Evolutionary conservation across 257 asterid species (phyloP).

Genomic region (Solanum virginianum): DNA sequence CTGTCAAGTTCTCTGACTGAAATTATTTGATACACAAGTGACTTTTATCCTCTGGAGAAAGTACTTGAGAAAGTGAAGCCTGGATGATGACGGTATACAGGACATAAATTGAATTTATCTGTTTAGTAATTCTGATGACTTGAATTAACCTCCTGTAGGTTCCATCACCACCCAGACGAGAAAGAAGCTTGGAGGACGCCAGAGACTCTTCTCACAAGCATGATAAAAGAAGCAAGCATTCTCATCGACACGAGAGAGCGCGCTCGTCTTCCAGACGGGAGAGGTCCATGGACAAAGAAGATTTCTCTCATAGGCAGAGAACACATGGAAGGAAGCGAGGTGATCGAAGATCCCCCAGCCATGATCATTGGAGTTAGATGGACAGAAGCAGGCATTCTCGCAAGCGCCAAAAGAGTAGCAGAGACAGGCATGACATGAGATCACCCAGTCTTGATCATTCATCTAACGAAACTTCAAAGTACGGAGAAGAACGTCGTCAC

Average conservation of each 20-base stretch:
- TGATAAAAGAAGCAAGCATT: constrained; percentile 13
- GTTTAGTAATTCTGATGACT: background rate
- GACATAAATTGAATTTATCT: background rate
- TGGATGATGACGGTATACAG: background rate
- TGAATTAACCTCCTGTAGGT: constrained; percentile 14
- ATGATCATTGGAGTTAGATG: constrained; percentile 13
- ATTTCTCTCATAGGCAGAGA: constrained; percentile 9
- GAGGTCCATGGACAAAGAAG: constrained; percentile 22
- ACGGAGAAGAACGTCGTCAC: background rate
- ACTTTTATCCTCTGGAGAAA: background rate
- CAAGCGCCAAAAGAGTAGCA: constrained; percentile 8
- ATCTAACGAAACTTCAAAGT: constrained; percentile 1
- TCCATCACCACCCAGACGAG: constrained; percentile 78
- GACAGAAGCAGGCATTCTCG: constrained; percentile 20
- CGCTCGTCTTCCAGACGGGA: constrained; percentile 7
- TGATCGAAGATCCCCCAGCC: constrained; percentile 15
- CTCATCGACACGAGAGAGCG: constrained; percentile 19
- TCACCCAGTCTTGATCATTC: constrained; percentile 11
- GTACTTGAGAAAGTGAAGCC: background rate
- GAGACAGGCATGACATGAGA: constrained; percentile 14
- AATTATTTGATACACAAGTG: background rate
- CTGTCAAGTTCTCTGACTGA: background rate
- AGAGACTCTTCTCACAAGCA: constrained; percentile 25
- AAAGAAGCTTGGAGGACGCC: constrained; percentile 21
- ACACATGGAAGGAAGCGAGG: constrained; percentile 18